A percentile compares a stretch with the other conserved stretches of the same genome.
Evolutionary conservation across 805 yeast genomes (phyloP).

Genomic region (Wickerhamomyces bisporus): DNA sequence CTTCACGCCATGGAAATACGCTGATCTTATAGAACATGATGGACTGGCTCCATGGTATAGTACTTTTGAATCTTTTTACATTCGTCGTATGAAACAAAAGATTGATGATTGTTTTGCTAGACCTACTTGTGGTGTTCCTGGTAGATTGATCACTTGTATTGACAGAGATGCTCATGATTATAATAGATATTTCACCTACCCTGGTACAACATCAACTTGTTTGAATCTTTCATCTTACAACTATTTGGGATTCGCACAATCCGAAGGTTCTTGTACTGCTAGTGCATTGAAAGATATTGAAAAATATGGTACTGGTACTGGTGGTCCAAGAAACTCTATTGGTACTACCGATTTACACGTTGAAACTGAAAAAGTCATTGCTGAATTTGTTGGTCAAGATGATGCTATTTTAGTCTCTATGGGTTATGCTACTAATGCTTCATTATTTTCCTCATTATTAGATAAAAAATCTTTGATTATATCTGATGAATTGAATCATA

Average conservation of each 20-base stretch:
- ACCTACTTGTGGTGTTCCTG: slow-evolving; percentile 97
- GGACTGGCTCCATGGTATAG: slow-evolving; percentile 97
- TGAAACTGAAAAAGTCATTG: slow-evolving; percentile 70
- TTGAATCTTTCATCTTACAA: slow-evolving; percentile 87
- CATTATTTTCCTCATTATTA: slow-evolving; percentile 74
- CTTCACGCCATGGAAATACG: slow-evolving; percentile 61
- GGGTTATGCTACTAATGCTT: slow-evolving; percentile 96
- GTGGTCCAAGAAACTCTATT: slow-evolving; percentile 68
- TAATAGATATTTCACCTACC: slow-evolving; percentile 60
- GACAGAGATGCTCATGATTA: slow-evolving; percentile 70
- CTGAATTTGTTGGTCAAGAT: slow-evolving; percentile 87
- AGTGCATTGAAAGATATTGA: slow-evolving; percentile 57
- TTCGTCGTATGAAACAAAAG: slow-evolving; percentile 85
- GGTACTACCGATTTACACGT: slow-evolving; percentile 76
- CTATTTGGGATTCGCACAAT: slow-evolving; percentile 95
- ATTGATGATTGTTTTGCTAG: slow-evolving; percentile 93
- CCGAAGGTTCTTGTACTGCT: slow-evolving; percentile 87
- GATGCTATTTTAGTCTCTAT: slow-evolving; percentile 81
- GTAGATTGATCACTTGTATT: slow-evolving; percentile 78
- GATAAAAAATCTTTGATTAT: slow-evolving; percentile 87
- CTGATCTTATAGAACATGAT: slow-evolving; percentile 65
- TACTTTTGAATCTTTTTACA: slow-evolving; percentile 89
- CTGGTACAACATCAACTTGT: slow-evolving; percentile 73
- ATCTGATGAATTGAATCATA: slow-evolving; percentile 92
- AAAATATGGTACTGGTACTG: slow-evolving; percentile 70